These are phyloP conservation scores for Carpinus viminea DNA, from an alignment of 306 rosid genomes.

Conservation along the genomic window DNA sequence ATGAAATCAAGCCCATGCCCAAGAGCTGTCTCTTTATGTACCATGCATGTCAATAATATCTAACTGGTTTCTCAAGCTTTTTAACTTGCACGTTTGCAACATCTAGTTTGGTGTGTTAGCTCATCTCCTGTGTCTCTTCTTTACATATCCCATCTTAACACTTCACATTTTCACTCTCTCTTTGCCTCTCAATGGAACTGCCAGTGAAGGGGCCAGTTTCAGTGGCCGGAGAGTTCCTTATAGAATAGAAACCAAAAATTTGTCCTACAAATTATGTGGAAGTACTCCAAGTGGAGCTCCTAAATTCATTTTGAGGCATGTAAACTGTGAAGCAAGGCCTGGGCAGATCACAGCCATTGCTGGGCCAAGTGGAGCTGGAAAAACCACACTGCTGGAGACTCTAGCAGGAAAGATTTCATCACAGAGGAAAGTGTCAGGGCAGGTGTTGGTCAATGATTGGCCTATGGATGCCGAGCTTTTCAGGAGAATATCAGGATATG, in stretches of 20 bases:
- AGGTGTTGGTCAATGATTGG: constrained; percentile 66
- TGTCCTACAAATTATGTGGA: constrained; percentile 63
- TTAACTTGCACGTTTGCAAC: constrained; percentile 22
- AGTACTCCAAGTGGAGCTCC: constrained; percentile 32
- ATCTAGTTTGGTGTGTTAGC: constrained; percentile 78
- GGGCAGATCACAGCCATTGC: constrained; percentile 85
- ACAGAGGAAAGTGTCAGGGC: constrained; percentile 51
- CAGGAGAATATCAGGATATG: constrained; percentile 67
- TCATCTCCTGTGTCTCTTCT: constrained; percentile 52
- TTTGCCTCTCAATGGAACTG: constrained; percentile 47
- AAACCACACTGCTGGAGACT: constrained; percentile 88
- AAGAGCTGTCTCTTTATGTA: constrained; percentile 23
- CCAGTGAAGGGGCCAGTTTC: constrained; percentile 40
- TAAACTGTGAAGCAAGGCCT: constrained; percentile 79
- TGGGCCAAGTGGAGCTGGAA: constrained; percentile 99
- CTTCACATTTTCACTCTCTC: constrained; percentile 37
- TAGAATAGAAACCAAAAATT: constrained; percentile 60
- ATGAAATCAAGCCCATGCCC: constrained; percentile 30
- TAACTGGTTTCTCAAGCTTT: constrained; percentile 35
- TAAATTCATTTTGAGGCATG: constrained; percentile 68
- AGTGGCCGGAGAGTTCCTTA: constrained; percentile 42
- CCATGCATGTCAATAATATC: constrained; percentile 27
- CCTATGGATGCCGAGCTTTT: constrained; percentile 54
- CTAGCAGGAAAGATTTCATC: constrained; percentile 72
- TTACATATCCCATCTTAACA: constrained; percentile 16